phyloP scores from a whole-genome alignment of 2,329 filamentous ascomycete genomes.

The Alternaria panax region DNA sequence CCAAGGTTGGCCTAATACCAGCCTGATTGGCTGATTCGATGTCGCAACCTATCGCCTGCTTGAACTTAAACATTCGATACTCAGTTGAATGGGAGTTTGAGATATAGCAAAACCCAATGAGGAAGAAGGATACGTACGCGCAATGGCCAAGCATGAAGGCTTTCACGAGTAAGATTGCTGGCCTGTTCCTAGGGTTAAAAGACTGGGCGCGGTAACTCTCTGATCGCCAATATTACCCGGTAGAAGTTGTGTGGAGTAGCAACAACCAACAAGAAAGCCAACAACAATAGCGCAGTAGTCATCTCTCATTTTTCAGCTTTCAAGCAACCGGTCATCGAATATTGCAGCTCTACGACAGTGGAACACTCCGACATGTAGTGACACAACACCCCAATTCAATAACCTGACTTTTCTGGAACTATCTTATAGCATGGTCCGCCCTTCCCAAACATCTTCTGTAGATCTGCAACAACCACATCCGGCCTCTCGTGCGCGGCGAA shows the following conservation, averaged over 20 bases:
- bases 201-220: background rate
- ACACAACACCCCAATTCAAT: slow-evolving; percentile 9
- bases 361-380: background rate
- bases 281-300: background rate
- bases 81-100: background rate
- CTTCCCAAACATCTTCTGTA: slow-evolving; percentile 66
- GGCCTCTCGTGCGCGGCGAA: slow-evolving; percentile 69
- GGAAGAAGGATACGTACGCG: background rate
- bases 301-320: background rate
- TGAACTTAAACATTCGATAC: background rate
- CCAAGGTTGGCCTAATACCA: background rate
- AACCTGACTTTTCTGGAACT: slow-evolving; percentile 43
- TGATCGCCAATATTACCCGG: background rate
- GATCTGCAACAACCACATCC: slow-evolving; percentile 60
- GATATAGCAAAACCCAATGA: background rate
- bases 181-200: background rate
- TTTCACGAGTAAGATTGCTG: background rate
- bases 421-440: slow-evolving; percentile 47
- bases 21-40: background rate
- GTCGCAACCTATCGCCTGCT: background rate
- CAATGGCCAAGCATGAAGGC: background rate
- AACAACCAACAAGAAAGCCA: background rate
- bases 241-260: background rate
- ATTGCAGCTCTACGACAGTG: background rate
- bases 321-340: background rate